Conservation (phyloP, 2,329 filamentous ascomycete genomes). For the Penicillium sp. region DNA sequence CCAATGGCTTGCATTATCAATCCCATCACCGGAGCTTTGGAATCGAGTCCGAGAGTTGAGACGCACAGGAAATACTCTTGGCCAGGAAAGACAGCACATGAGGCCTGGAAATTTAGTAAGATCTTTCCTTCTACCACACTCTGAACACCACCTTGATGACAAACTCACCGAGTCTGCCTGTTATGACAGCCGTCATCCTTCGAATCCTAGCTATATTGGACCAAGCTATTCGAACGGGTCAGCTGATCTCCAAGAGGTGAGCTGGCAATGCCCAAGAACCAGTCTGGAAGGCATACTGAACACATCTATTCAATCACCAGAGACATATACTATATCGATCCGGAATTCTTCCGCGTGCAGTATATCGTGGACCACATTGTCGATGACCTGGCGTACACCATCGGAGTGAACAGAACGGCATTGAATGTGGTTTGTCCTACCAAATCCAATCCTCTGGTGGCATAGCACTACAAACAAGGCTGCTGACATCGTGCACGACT, state of each 20-base stretch:
- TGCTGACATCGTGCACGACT: background rate
- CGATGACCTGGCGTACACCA: conserved; percentile 62
- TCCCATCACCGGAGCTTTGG: conserved; percentile 29
- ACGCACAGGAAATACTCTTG: conserved; percentile 47
- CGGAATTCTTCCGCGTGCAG: conserved; percentile 59
- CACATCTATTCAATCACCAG: conserved; percentile 36
- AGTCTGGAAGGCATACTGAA: background rate
- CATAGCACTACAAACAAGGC: background rate
- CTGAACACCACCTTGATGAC: background rate
- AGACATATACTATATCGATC: conserved; percentile 64
- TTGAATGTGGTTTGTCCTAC: conserved; percentile 57
- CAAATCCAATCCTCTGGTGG: no score
- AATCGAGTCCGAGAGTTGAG: conserved; percentile 22
- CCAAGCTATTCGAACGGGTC: conserved; percentile 49
- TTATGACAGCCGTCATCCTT: conserved; percentile 52
- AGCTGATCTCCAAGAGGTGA: conserved; percentile 59
- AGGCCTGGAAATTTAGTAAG: conserved; percentile 56
- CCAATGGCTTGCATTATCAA: conserved; percentile 30
- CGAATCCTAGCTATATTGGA: conserved; percentile 58
- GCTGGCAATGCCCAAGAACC: background rate
- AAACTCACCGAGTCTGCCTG: conserved; percentile 11
- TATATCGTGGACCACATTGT: conserved; percentile 57
- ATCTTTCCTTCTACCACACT: background rate
- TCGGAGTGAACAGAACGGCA: conserved; percentile 54
- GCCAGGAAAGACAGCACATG: conserved; percentile 55